These are phyloP conservation scores for Tieghemostelium lacteum DNA, from an alignment of 78 protist genomes.

Conservation along the genomic window DNA sequence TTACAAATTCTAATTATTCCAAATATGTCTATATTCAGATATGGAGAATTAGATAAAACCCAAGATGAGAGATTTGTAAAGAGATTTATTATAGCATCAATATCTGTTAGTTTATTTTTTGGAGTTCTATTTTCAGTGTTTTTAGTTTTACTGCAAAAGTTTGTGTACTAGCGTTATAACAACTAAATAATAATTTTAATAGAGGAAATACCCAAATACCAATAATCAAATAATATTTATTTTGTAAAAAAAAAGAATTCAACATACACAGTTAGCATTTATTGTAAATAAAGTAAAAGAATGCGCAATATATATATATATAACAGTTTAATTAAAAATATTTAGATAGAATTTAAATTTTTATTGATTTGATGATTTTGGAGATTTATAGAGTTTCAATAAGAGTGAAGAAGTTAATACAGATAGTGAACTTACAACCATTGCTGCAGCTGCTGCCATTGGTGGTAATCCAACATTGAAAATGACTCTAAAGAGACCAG, in stretches of 20 bases:
- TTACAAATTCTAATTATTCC: not conserved
- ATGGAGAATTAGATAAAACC: constrained; percentile 61
- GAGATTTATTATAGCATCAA: constrained; percentile 31
- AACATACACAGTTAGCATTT: too few relatives aligned
- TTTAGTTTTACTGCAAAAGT: constrained; percentile 21
- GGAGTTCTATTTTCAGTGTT: constrained; percentile 39
- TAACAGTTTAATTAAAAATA: too few relatives aligned
- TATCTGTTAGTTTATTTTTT: constrained; percentile 15
- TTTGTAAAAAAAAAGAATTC: too few relatives aligned
- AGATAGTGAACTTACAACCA: constrained; percentile 70
- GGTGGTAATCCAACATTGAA: constrained; percentile 73
- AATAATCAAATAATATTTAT: too few relatives aligned
- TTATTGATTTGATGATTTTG: too few relatives aligned
- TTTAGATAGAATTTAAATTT: too few relatives aligned
- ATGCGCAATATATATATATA: too few relatives aligned
- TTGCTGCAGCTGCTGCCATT: constrained; percentile 83
- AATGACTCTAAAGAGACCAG: constrained; percentile 78
- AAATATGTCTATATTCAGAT: constrained; percentile 1
- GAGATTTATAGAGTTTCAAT: constrained; percentile 42
- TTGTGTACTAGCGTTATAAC: too few relatives aligned
- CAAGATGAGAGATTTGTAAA: constrained; percentile 57
- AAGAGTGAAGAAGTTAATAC: constrained; percentile 69
- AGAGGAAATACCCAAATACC: too few relatives aligned
- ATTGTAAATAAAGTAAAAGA: too few relatives aligned
- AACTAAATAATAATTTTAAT: too few relatives aligned